Conservation (phyloP, 1,284 basidiomycete species). For the Polyporus tsugae region DNA sequence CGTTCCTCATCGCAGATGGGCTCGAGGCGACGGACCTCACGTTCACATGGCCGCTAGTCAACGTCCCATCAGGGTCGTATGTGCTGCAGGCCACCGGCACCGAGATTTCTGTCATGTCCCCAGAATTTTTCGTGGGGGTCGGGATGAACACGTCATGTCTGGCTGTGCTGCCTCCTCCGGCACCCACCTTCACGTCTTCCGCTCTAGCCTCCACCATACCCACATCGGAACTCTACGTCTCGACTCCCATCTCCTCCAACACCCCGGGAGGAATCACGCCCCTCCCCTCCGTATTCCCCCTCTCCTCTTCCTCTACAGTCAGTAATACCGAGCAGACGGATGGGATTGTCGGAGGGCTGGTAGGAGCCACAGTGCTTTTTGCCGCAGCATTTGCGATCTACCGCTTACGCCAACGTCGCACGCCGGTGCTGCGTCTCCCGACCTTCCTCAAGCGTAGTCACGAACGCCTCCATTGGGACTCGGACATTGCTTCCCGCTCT, state of each 20-base stretch:
- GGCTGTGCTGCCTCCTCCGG: background rate
- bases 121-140: conserved; percentile 33
- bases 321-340: background rate
- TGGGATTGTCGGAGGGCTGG: background rate
- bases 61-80: conserved; percentile 40
- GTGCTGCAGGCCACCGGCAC: conserved; percentile 27
- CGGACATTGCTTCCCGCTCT: background rate
- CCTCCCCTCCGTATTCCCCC: background rate
- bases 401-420: background rate
- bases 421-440: background rate
- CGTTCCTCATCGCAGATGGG: conserved; percentile 19
- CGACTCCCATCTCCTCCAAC: background rate
- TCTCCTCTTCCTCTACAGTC: background rate
- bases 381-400: background rate
- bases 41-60: conserved; percentile 37
- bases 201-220: background rate
- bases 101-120: conserved; percentile 21
- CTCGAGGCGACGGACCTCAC: conserved; percentile 20
- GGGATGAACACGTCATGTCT: conserved; percentile 35
- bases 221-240: background rate
- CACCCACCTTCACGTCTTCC: background rate
- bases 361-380: background rate
- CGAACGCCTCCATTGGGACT: background rate
- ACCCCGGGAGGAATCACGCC: background rate
- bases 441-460: background rate